phyloP scores from a whole-genome alignment of 2,329 filamentous ascomycete genomes.

The Lachnellula willkommii region DNA sequence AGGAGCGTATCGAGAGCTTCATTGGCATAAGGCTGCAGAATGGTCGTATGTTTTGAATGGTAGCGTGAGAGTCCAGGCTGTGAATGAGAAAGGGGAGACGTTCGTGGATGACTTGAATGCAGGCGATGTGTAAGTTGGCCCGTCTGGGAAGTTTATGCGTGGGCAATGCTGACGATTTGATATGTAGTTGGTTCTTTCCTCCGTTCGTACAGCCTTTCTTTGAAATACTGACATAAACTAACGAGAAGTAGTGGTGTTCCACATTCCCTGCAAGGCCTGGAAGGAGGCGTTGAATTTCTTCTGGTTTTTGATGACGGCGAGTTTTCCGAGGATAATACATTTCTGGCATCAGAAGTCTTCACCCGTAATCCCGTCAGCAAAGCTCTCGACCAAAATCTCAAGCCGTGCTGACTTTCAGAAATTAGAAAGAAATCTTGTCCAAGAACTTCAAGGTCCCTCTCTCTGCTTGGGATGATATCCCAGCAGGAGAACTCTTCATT shows the following conservation, averaged over 20 bases:
- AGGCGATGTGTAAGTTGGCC: constrained; percentile 51
- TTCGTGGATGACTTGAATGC: constrained; percentile 73
- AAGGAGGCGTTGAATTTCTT: constrained; percentile 61
- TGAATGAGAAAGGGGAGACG: constrained; percentile 69
- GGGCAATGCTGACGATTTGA: background rate
- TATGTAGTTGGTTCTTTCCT: constrained; percentile 64
- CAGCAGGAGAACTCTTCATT: constrained; percentile 45
- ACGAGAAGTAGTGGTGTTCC: constrained; percentile 54
- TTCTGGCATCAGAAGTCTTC: constrained; percentile 65
- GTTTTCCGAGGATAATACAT: constrained; percentile 66
- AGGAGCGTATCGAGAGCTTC: constrained; percentile 69
- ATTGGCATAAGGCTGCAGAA: constrained; percentile 78
- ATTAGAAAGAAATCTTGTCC: constrained; percentile 43
- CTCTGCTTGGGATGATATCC: constrained; percentile 43
- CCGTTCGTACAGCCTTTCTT: constrained; percentile 39
- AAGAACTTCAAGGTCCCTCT: constrained; percentile 49
- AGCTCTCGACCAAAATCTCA: constrained; percentile 11
- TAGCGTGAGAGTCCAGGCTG: constrained; percentile 63
- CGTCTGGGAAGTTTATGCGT: background rate
- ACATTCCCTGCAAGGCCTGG: constrained; percentile 69
- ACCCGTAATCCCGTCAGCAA: constrained; percentile 38
- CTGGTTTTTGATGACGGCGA: constrained; percentile 56
- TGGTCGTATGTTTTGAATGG: constrained; percentile 73
- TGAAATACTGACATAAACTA: background rate
- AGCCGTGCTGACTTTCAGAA: background rate